Evolutionary conservation across 192 early-diverging fungal genomes (phyloP), one percentile per base, ranked within the genome.

Genomic region (Coemansia erecta): DNA sequence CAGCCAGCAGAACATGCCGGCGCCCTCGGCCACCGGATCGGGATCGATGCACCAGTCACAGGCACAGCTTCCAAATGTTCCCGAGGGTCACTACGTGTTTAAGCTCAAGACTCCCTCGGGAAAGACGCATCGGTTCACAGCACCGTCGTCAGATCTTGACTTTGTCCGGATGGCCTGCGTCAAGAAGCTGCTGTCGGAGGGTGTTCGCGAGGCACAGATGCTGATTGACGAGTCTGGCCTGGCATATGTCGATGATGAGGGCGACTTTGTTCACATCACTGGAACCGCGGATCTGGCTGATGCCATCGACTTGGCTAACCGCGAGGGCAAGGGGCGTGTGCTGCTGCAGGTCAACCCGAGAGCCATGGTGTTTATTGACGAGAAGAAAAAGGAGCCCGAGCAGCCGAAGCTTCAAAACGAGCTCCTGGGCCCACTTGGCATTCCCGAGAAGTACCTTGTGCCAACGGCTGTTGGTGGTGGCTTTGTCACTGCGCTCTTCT

Each of bases 171-270:
- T 80, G 15, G 82, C 75, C 1, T 84, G 89, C 28, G 62, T 80
- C 40, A 74, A 81, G 44, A 89, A 89, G 60, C 81, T 84, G 57
- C 58, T 82, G 24, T 67, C 79, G 8, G 86, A 88, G 64, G 82
- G 86, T 22, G 64, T 83, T 28, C 70, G 60, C 23, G 72, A 82
- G 18, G 70, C 74, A 5, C 66, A 77, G 58, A 56, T 44, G 31
- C 72, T 66, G 59, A 66, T 63, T 58, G 76, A 66, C 64, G 79
- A 70, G 77, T 73, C 62, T 45, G 77, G 81, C 70, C 64, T 93
- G 31, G 87, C 86, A 1, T 98, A 95, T 63, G 69, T 92, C 57
- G 95, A 98, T 64, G 95, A 98, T 56, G 95, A 98, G 49, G 83
- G 87, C 37, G 95, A 98, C 69, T 72, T 83, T 54, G 90, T 98